These are phyloP conservation scores for Acacia confusa DNA, from an alignment of 306 rosid genomes.

Conservation along the genomic window DNA sequence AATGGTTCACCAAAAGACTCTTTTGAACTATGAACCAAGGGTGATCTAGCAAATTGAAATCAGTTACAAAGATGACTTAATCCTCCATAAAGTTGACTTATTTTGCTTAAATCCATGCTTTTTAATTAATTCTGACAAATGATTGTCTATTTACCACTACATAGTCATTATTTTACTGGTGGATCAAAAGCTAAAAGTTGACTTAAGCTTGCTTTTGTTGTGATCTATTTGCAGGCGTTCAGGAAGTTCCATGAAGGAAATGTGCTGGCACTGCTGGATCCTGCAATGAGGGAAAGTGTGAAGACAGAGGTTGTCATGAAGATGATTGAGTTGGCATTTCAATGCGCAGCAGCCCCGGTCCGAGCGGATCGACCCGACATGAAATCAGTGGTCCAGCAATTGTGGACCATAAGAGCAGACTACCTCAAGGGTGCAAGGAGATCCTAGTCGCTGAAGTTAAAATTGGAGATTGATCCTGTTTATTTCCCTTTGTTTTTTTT, in stretches of 20 bases:
- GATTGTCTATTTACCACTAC: neutral
- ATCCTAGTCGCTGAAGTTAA: constrained; percentile 32
- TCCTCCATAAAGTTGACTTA: neutral
- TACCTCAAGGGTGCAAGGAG: constrained; percentile 61
- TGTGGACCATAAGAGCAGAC: constrained; percentile 88
- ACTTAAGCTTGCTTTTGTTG: neutral
- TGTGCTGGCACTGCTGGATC: constrained; percentile 64
- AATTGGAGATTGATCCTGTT: constrained; percentile 15
- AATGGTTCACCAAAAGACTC: neutral
- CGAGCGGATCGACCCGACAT: constrained; percentile 84
- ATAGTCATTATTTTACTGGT: neutral
- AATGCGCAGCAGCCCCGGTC: constrained; percentile 86
- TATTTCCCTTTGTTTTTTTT: neutral
- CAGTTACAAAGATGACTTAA: neutral
- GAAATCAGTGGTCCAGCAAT: constrained; percentile 81
- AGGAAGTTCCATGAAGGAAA: constrained; percentile 58
- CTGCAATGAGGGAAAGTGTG: constrained; percentile 68
- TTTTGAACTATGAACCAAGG: neutral
- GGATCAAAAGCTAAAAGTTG: constrained; percentile 4
- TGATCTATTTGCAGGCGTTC: constrained; percentile 68
- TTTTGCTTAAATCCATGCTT: neutral
- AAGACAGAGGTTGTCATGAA: constrained; percentile 54
- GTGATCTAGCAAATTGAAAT: neutral
- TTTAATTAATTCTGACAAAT: neutral
- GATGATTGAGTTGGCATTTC: constrained; percentile 75